Percentiles rank a stretch among this genome's conserved stretches.
phyloP scores from a whole-genome alignment of 768 basidiomycete species.

The Lactarius akahatsu region DNA sequence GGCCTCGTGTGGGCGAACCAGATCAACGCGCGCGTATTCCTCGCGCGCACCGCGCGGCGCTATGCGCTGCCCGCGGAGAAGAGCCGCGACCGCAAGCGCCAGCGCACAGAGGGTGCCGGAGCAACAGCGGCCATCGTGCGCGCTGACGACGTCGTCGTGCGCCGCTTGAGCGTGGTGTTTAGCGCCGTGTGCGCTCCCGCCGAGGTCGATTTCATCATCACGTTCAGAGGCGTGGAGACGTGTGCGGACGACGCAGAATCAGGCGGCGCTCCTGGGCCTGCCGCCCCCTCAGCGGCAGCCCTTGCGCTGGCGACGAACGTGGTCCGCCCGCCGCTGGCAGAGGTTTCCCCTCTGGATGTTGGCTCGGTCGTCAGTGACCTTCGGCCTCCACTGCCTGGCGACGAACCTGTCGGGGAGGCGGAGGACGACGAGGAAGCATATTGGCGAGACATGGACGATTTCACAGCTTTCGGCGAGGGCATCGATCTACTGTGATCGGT shows the following conservation, averaged over 20 bases:
- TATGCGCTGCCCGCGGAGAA: conserved; percentile 48
- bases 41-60: conserved; percentile 72
- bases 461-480: conserved; percentile 3
- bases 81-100: conserved; percentile 35
- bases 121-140: conserved; percentile 30
- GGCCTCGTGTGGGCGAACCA: conserved; percentile 95
- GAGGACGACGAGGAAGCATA: conserved; percentile 30
- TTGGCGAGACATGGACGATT: conserved; percentile 28
- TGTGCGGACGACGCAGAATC: conserved; percentile 1
- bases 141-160: conserved; percentile 51
- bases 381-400: background rate
- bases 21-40: conserved; percentile 80
- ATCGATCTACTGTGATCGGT: background rate
- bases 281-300: background rate
- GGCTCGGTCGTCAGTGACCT: conserved; percentile 22
- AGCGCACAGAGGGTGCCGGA: conserved; percentile 28
- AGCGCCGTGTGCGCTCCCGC: conserved; percentile 57
- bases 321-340: conserved; percentile 17
- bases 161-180: conserved; percentile 77
- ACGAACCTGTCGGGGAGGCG: background rate
- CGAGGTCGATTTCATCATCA: conserved; percentile 76
- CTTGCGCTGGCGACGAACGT: background rate
- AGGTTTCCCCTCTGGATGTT: conserved; percentile 24
- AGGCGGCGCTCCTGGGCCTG: background rate
- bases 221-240: conserved; percentile 51